Conservation (phyloP, 1,284 basidiomycete species). For the Sporisorium sorghi region DNA sequence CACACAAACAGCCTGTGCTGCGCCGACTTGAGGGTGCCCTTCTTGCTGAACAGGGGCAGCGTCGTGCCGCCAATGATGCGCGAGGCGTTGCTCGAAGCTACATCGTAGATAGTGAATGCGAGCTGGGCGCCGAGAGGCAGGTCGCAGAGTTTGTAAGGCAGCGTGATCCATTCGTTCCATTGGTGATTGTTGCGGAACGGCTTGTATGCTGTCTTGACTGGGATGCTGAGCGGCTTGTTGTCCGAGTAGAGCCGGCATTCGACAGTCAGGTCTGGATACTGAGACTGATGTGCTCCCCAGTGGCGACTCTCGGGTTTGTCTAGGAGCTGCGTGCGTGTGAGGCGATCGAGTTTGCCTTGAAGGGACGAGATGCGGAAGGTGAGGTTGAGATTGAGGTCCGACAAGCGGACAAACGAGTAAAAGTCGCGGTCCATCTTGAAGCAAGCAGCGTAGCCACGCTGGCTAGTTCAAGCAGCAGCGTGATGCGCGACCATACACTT, state of each 20-base stretch:
- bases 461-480: not conserved
- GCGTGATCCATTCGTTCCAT: slow-evolving; percentile 93
- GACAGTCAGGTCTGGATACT: slow-evolving; percentile 88
- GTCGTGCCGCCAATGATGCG: slow-evolving; percentile 86
- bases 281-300: slow-evolving; percentile 64
- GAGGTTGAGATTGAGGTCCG: slow-evolving; percentile 56
- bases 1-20: slow-evolving; percentile 87
- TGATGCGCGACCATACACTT: too few relatives aligned
- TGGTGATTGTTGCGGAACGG: slow-evolving; percentile 74
- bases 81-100: slow-evolving; percentile 75
- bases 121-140: slow-evolving; percentile 88
- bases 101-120: slow-evolving; percentile 94
- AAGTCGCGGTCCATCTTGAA: slow-evolving; percentile 59
- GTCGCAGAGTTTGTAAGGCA: slow-evolving; percentile 91
- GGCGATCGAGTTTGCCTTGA: slow-evolving; percentile 52
- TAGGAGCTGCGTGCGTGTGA: slow-evolving; percentile 44
- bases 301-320: slow-evolving; percentile 41
- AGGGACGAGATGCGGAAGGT: slow-evolving; percentile 57
- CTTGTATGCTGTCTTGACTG: slow-evolving; percentile 90
- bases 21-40: slow-evolving; percentile 81
- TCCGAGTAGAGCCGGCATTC: slow-evolving; percentile 90
- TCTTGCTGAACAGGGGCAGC: slow-evolving; percentile 88
- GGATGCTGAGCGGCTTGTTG: slow-evolving; percentile 89
- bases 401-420: slow-evolving; percentile 63
- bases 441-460: not conserved